Conservation (phyloP, 495 filamentous ascomycete species). For the Aspergillus baeticus region DNA sequence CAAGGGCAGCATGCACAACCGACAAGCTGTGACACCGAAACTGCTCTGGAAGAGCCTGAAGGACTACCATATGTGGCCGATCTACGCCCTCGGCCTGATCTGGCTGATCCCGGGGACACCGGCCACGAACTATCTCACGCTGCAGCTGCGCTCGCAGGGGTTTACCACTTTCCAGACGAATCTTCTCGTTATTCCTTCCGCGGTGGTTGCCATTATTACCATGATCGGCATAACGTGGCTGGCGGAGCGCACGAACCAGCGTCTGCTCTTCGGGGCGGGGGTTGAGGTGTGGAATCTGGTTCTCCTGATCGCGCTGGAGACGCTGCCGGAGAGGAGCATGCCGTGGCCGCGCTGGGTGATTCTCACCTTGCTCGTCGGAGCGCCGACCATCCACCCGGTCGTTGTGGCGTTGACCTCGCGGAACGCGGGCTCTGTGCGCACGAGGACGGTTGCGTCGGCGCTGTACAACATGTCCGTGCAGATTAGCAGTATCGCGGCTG, state of each 20-base stretch:
- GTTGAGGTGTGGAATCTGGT: conserved; percentile 57
- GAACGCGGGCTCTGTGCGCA: conserved; percentile 56
- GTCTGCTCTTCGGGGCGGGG: conserved; percentile 44
- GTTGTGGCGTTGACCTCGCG: conserved; percentile 40
- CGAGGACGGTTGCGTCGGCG: conserved; percentile 55
- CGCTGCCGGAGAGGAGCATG: conserved; percentile 3
- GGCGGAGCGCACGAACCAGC: conserved; percentile 47
- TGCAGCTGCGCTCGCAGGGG: conserved; percentile 56
- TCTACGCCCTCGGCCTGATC: conserved; percentile 55
- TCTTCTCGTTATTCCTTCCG: conserved; percentile 58
- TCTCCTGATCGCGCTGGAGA: conserved; percentile 40
- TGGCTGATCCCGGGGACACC: conserved; percentile 50
- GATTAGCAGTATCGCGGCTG: conserved; percentile 48
- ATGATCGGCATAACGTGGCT: conserved; percentile 50
- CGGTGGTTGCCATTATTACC: conserved; percentile 27
- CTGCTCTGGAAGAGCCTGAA: conserved; percentile 48
- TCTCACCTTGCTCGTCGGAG: conserved; percentile 55
- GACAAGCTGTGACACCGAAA: conserved; percentile 47
- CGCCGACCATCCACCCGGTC: conserved; percentile 39
- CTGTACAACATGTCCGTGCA: conserved; percentile 56
- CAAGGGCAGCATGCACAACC: conserved; percentile 65
- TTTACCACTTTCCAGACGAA: conserved; percentile 67
- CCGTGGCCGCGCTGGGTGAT: conserved; percentile 41
- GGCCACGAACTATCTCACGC: conserved; percentile 56
- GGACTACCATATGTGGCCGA: conserved; percentile 54